Percentiles rank a stretch among this genome's conserved stretches.
Evolutionary conservation across 768 basidiomycete genomes (phyloP).

Genomic region (Chalciporus sphaerocephalus): DNA sequence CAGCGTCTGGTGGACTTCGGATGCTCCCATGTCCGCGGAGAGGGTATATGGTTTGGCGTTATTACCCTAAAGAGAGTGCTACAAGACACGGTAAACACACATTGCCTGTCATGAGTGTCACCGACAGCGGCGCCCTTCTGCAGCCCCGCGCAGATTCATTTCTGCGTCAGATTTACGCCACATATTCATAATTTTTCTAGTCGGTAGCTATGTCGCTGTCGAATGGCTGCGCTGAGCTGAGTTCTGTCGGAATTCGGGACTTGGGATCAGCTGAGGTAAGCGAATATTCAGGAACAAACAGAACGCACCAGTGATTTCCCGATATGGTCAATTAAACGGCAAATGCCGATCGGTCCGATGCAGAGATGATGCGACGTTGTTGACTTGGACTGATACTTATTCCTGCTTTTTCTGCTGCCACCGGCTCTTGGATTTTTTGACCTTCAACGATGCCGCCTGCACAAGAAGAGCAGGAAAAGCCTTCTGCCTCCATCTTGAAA

Average conservation of each 20-base stretch:
- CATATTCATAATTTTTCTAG: no score
- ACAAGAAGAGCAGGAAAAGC: slow-evolving; percentile 41
- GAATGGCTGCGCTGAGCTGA: background rate
- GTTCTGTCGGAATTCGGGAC: slow-evolving; percentile 26
- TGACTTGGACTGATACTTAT: slow-evolving; percentile 27
- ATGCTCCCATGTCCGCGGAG: slow-evolving; percentile 27
- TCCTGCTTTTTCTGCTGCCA: slow-evolving; percentile 7
- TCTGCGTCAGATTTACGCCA: no score
- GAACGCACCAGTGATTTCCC: slow-evolving; percentile 19
- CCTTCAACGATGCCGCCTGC: slow-evolving; percentile 26
- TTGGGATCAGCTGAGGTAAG: slow-evolving; percentile 17
- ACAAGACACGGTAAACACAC: background rate
- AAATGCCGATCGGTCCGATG: slow-evolving; percentile 26
- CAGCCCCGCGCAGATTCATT: no score
- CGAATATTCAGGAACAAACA: slow-evolving; percentile 20
- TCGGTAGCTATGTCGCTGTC: no score
- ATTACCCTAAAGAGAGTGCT: no score
- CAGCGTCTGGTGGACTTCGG: slow-evolving; percentile 5
- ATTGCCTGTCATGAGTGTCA: background rate
- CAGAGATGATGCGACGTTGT: slow-evolving; percentile 6
- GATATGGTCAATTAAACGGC: slow-evolving; percentile 25
- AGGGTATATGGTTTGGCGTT: slow-evolving; percentile 1
- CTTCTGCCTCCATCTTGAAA: slow-evolving; percentile 53
- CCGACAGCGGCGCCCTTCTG: no score
- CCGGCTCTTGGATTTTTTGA: slow-evolving; percentile 7